phyloP scores from a whole-genome alignment of 495 filamentous ascomycete species.

The Aspergillus ellipticus region DNA sequence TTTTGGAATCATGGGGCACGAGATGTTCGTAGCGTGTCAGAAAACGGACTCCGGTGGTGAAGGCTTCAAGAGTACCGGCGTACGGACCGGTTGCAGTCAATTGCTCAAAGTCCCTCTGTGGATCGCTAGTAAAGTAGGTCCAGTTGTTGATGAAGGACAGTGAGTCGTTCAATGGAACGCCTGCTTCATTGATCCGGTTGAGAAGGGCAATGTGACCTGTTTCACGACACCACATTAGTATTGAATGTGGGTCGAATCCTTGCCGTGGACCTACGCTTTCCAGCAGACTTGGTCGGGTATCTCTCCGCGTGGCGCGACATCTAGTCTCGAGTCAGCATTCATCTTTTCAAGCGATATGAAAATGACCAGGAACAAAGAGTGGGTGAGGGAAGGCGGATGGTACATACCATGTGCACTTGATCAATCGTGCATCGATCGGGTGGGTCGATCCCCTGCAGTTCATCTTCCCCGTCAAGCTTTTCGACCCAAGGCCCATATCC shows the following conservation, averaged over 20 bases:
- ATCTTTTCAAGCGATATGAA: not conserved
- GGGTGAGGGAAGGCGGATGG: not conserved
- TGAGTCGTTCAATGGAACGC: constrained; percentile 41
- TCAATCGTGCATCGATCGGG: constrained; percentile 49
- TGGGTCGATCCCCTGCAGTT: constrained; percentile 34
- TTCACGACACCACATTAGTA: not conserved
- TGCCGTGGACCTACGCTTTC: constrained; percentile 38
- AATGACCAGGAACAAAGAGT: not conserved
- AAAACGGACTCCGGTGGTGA: constrained; percentile 55
- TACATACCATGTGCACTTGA: constrained; percentile 56
- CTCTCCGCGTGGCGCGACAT: constrained; percentile 58
- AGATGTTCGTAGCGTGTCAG: constrained; percentile 52
- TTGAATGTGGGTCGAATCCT: not conserved
- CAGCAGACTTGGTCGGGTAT: constrained; percentile 54
- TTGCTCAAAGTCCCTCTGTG: constrained; percentile 44
- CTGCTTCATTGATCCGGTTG: constrained; percentile 38
- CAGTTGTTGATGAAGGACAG: constrained; percentile 54
- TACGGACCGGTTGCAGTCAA: constrained; percentile 57
- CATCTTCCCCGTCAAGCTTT: constrained; percentile 40
- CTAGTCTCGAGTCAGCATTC: constrained; percentile 25
- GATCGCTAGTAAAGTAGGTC: constrained; percentile 49
- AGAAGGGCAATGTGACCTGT: constrained; percentile 51
- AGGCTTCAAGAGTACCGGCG: constrained; percentile 51
- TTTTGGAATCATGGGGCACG: constrained; percentile 19
- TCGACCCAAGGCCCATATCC: constrained; percentile 60